Conservation (phyloP, 1,284 basidiomycete genomes). For the Cryptococcus sp. region DNA sequence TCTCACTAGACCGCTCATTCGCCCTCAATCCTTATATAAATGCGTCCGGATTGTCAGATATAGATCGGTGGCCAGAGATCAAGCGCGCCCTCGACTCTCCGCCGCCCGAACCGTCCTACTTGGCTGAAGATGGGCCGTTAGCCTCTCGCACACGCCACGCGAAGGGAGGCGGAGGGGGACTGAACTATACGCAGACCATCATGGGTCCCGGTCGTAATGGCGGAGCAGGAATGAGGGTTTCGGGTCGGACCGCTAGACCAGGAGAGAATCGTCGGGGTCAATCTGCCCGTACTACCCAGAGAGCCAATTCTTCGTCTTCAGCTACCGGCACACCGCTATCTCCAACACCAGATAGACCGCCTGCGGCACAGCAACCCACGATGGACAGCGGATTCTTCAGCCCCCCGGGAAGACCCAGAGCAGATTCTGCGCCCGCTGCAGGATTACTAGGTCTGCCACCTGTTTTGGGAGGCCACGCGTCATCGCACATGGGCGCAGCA, state of each 20-base stretch:
- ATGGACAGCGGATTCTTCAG: constrained; percentile 34
- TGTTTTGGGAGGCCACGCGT: background rate
- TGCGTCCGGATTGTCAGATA: constrained; percentile 73
- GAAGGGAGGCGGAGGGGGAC: constrained; percentile 55
- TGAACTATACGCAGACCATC: constrained; percentile 84
- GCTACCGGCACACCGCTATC: constrained; percentile 16
- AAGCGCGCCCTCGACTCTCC: constrained; percentile 55
- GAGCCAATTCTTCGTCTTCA: constrained; percentile 28
- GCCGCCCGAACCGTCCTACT: constrained; percentile 59
- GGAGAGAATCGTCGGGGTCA: constrained; percentile 11
- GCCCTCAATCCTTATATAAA: constrained; percentile 76
- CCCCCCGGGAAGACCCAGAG: constrained; percentile 33
- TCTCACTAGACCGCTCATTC: constrained; percentile 66
- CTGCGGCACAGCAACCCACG: constrained; percentile 15
- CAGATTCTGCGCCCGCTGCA: constrained; percentile 45
- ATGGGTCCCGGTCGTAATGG: constrained; percentile 65
- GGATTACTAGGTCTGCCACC: constrained; percentile 14
- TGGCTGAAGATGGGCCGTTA: constrained; percentile 1
- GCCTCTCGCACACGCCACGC: background rate
- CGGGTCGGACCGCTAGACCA: constrained; percentile 21
- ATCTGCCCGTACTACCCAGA: constrained; percentile 10
- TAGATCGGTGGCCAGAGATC: constrained; percentile 80
- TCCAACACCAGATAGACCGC: constrained; percentile 13
- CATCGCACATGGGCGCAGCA: constrained; percentile 11
- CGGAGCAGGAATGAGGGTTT: constrained; percentile 67